Percentiles rank a stretch among this genome's conserved stretches.
phyloP scores from a whole-genome alignment of 2,329 filamentous ascomycete species.

The Cladophialophora immunda region DNA sequence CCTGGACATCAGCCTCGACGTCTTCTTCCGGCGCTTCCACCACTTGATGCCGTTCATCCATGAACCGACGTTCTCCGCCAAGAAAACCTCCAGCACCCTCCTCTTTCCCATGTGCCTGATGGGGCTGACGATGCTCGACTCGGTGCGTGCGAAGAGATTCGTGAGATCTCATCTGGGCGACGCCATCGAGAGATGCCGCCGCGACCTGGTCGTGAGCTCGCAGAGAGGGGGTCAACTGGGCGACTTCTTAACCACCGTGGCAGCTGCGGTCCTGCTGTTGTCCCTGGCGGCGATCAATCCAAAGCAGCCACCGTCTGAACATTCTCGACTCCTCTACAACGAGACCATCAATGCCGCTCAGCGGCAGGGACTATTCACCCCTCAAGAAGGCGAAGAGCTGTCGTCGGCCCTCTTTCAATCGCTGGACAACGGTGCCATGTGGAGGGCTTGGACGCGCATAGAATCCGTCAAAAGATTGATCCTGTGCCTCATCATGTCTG shows the following conservation, averaged over 20 bases:
- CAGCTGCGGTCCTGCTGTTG: slow-evolving; percentile 6
- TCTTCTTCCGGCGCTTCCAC: slow-evolving; percentile 25
- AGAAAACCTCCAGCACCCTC: slow-evolving; percentile 16
- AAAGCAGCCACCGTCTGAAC: slow-evolving; percentile 13
- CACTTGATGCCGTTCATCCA: slow-evolving; percentile 25
- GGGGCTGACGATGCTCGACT: slow-evolving; percentile 18
- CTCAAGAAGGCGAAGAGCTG: slow-evolving; percentile 15
- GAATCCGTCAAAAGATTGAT: slow-evolving; percentile 27
- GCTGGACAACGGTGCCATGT: slow-evolving; percentile 4
- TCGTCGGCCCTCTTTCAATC: background rate
- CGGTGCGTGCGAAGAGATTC: slow-evolving; percentile 16
- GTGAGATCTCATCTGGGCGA: slow-evolving; percentile 8
- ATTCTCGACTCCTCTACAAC: slow-evolving; percentile 13
- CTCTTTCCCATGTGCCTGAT: slow-evolving; percentile 24
- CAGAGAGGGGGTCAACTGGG: background rate
- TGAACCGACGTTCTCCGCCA: slow-evolving; percentile 15
- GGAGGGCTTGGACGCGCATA: slow-evolving; percentile 27
- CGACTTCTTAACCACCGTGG: slow-evolving; percentile 11
- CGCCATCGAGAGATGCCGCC: slow-evolving; percentile 20
- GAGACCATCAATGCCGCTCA: slow-evolving; percentile 15
- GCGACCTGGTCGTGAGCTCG: slow-evolving; percentile 19
- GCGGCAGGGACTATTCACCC: slow-evolving; percentile 14
- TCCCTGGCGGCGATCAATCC: slow-evolving; percentile 10
- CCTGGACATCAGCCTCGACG: slow-evolving; percentile 26
- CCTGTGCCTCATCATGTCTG: slow-evolving; percentile 21